A percentile compares a stretch with the other conserved stretches of the same genome.
These are phyloP conservation scores for Magnusiomyces starmeri DNA, from an alignment of 1,139 yeast genomes.

Conservation along the genomic window DNA sequence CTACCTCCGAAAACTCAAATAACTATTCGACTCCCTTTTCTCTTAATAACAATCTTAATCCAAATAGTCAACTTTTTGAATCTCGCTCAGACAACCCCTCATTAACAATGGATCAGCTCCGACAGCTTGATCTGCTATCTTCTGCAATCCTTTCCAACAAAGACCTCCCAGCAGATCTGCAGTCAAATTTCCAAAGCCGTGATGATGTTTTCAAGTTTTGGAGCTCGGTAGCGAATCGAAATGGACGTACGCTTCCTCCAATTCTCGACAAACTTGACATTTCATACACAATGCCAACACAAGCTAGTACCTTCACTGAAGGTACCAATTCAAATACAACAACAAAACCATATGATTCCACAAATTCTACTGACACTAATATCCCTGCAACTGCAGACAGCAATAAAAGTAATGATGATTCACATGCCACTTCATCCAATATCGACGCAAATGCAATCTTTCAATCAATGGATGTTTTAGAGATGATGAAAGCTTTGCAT, in stretches of 20 bases:
- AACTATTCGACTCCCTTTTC: too few relatives aligned
- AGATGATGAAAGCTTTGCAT: neutral
- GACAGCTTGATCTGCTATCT: neutral
- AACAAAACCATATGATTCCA: too few relatives aligned
- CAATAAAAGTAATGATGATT: too few relatives aligned
- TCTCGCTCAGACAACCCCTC: neutral
- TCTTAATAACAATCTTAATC: neutral
- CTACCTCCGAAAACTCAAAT: too few relatives aligned
- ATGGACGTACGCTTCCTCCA: neutral
- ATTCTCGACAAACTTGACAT: neutral
- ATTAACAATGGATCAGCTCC: neutral
- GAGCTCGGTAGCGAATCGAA: neutral
- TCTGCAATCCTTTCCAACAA: neutral
- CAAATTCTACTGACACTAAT: too few relatives aligned
- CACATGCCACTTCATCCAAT: too few relatives aligned
- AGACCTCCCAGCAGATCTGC: neutral
- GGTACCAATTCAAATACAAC: too few relatives aligned
- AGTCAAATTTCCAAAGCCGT: neutral
- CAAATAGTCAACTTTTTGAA: neutral
- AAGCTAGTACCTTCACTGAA: too few relatives aligned
- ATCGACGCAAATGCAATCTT: too few relatives aligned
- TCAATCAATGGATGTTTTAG: too few relatives aligned
- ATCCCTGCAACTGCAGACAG: too few relatives aligned
- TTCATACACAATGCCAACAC: slow-evolving; percentile 2
- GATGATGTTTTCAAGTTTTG: neutral